Percentiles rank a stretch among this genome's conserved stretches.
Evolutionary conservation across 108 stramenopile species (phyloP).

Genomic region (Fragilaria radians): DNA sequence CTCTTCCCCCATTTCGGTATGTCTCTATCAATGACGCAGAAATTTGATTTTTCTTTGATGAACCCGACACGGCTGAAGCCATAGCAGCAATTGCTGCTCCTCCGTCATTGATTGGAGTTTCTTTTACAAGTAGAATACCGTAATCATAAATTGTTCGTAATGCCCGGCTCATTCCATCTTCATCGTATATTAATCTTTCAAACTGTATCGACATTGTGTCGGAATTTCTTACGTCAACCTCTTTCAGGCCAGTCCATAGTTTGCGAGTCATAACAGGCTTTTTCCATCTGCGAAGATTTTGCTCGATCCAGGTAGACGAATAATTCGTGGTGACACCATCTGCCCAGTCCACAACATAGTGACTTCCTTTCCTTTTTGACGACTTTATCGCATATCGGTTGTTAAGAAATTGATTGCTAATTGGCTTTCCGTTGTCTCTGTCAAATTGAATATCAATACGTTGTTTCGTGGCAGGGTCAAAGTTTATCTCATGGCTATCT

Average conservation of each 20-base stretch:
- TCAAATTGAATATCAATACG: constrained; percentile 57
- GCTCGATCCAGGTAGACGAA: constrained; percentile 34
- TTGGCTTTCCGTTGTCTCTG: constrained; percentile 42
- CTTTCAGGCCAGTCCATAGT: constrained; percentile 53
- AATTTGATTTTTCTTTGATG: constrained; percentile 20
- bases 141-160: constrained; percentile 56
- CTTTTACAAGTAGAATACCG: constrained; percentile 60
- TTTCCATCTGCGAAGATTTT: constrained; percentile 19
- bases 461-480: constrained; percentile 57
- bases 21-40: constrained; percentile 19
- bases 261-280: constrained; percentile 5
- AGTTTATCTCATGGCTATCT: constrained; percentile 33
- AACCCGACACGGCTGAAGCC: constrained; percentile 46
- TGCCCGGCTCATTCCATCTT: constrained; percentile 29
- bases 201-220: constrained; percentile 39
- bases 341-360: constrained; percentile 25
- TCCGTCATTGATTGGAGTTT: constrained; percentile 47
- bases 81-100: constrained; percentile 39
- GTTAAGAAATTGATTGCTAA: neutral
- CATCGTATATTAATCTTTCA: constrained; percentile 26
- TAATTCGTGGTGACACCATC: constrained; percentile 29
- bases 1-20: constrained; percentile 17
- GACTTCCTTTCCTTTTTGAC: constrained; percentile 1
- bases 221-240: constrained; percentile 40
- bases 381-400: constrained; percentile 10